Percentiles rank a stretch among this genome's conserved stretches.
Conservation (phyloP, 192 early-diverging fungal genomes). For the Podochytrium sp. region DNA sequence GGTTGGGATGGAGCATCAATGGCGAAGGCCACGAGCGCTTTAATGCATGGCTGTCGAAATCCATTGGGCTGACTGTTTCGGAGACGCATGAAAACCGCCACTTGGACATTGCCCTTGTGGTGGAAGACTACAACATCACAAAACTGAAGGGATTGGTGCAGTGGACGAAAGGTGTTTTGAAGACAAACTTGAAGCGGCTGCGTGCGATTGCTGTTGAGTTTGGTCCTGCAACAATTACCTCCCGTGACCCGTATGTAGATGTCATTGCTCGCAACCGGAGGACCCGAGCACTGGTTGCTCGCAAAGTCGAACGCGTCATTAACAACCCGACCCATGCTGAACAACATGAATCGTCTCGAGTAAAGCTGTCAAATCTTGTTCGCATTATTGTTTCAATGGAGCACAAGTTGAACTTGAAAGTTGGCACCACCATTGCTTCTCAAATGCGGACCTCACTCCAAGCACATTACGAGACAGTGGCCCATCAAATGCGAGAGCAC, state of each 20-base stretch:
- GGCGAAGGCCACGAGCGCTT: conserved; percentile 9
- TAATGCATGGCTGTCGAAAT: background rate
- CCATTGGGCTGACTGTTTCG: background rate
- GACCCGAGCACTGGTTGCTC: background rate
- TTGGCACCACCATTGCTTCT: background rate
- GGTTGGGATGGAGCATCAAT: background rate
- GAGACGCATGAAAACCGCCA: conserved; percentile 5
- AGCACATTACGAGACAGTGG: background rate
- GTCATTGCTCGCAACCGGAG: background rate
- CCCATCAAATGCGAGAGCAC: background rate
- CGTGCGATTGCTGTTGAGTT: background rate
- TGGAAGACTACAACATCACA: background rate
- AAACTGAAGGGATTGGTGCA: background rate
- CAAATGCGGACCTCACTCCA: background rate
- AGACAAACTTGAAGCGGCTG: background rate
- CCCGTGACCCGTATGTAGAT: background rate
- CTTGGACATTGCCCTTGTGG: background rate
- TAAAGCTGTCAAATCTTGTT: background rate
- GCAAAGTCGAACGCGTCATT: background rate
- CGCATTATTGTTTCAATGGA: background rate
- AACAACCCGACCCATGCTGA: background rate
- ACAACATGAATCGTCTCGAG: background rate
- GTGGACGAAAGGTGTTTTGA: background rate
- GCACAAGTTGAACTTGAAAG: background rate
- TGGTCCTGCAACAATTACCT: background rate